Base-by-base conservation (phyloP, 495 filamentous ascomycete genomes). In the Corynascus novoguineensis region DNA sequence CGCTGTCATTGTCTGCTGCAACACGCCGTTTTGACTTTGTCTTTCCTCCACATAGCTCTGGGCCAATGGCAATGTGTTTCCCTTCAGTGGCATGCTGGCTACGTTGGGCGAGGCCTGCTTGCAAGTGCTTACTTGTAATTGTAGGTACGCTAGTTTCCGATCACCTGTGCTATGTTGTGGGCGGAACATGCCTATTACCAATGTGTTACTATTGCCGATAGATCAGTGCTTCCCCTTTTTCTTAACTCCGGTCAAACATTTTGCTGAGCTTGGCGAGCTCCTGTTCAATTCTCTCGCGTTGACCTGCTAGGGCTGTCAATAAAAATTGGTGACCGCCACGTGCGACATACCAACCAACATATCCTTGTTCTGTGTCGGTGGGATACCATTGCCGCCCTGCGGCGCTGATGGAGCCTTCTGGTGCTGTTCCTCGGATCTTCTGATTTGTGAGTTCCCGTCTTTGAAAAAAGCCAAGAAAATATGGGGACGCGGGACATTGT, bases 251-350 rank as follows among this genome's bases (percentile, higher is more conserved):
- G n/a, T n/a, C n/a, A n/a, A n/a, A n/a, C n/a, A n/a, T n/a, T n/a
- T n/a, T n/a, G n/a, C n/a, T n/a, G n/a, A n/a, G n/a, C n/a, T n/a
- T n/a, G n/a, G n/a, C n/a, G n/a, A n/a, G n/a, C n/a, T n/a, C n/a
- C n/a, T n/a, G n/a, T n/a, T n/a, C n/a, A n/a, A n/a, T n/a, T n/a
- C n/a, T n/a, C n/a, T n/a, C n/a, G n/a, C n/a, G n/a, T n/a, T n/a
- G n/a, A n/a, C n/a, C n/a, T n/a, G n/a, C n/a, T n/a, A n/a, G n/a
- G n/a, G n/a, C 3, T n/a, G 28, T 14, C 22, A 9, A 15, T 15
- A 12, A 27, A 51, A 51, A 51, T 42, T 40, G 25, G 21, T 17
- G 37, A 42, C 50, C 25, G 27, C 50, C 50, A 53, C 35, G 50
- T 53, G 50, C 38, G 37, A 38, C 12, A 17, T 9, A 21, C 6